Conservation (phyloP, 2,329 filamentous ascomycete species). For the Malbranchea cinnamomea region DNA sequence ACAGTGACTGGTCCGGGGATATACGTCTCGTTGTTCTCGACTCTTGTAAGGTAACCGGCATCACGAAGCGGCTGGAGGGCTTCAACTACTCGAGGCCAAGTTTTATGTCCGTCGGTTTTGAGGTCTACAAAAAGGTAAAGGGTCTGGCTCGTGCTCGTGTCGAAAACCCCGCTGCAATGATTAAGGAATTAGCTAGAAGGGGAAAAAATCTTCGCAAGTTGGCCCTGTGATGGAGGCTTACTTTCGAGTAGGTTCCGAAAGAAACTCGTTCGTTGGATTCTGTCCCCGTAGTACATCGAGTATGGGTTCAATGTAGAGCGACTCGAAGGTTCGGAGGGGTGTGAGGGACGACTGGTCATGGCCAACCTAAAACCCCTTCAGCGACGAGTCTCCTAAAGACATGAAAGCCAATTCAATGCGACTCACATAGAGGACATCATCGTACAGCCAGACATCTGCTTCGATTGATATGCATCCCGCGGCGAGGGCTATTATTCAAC, state of each 20-base stretch:
- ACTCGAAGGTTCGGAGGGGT: conserved; percentile 37
- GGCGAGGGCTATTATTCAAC: conserved; percentile 33
- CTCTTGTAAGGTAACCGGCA: conserved; percentile 38
- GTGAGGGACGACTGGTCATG: conserved; percentile 41
- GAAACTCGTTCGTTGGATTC: conserved; percentile 40
- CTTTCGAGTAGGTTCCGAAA: conserved; percentile 35
- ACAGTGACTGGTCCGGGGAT: conserved; percentile 41
- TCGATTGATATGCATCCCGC: conserved; percentile 44
- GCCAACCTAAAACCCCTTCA: conserved; percentile 31
- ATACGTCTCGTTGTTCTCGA: conserved; percentile 31
- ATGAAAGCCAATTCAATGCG: background rate
- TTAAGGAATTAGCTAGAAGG: conserved; percentile 1
- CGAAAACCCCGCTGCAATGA: conserved; percentile 40
- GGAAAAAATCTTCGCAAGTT: background rate
- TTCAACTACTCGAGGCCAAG: conserved; percentile 41
- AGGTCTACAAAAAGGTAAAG: conserved; percentile 51
- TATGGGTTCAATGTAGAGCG: conserved; percentile 46
- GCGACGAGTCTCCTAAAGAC: background rate
- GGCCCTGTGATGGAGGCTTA: conserved; percentile 11
- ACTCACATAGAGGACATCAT: conserved; percentile 38
- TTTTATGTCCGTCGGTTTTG: conserved; percentile 42
- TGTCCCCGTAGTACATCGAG: conserved; percentile 39
- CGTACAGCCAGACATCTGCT: conserved; percentile 46
- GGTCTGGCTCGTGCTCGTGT: conserved; percentile 40
- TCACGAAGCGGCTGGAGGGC: conserved; percentile 43